phyloP scores from a whole-genome alignment of 2,329 filamentous ascomycete species.

The Epichloe bromicola region DNA sequence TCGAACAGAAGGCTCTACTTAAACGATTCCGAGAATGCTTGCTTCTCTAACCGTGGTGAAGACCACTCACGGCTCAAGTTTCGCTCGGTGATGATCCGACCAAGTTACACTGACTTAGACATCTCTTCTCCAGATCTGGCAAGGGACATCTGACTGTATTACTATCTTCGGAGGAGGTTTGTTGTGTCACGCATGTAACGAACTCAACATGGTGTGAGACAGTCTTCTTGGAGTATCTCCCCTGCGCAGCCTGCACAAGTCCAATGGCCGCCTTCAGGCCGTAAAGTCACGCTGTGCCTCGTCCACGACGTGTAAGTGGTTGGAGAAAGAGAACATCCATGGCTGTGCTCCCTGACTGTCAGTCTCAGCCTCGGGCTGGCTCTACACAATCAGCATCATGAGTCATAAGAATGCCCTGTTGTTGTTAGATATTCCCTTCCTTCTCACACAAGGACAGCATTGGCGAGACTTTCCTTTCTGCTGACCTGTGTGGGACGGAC shows the following conservation, averaged over 20 bases:
- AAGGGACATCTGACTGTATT: background rate
- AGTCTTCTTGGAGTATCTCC: background rate
- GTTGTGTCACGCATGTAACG: background rate
- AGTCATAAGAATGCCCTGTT: too few species aligned
- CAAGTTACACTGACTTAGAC: background rate
- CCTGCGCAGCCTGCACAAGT: background rate
- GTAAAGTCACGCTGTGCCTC: background rate
- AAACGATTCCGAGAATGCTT: background rate
- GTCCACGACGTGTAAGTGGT: background rate
- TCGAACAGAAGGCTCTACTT: background rate
- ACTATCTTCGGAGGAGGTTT: background rate
- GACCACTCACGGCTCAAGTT: background rate
- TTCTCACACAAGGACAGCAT: too few species aligned
- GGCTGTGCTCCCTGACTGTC: background rate
- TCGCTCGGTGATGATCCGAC: background rate
- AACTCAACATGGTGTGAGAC: background rate
- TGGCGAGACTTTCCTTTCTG: too few species aligned
- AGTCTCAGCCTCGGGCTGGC: background rate
- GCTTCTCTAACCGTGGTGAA: background rate
- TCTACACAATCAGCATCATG: too few species aligned
- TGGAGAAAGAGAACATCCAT: background rate
- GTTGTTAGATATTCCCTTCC: too few species aligned
- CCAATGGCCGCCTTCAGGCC: background rate
- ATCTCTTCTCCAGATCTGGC: background rate
- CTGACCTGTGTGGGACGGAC: too few species aligned